Evolutionary conservation across 176 grass and related monocot species (phyloP), one percentile per base, ranked within the genome.

Genomic region (Typha latifolia): DNA sequence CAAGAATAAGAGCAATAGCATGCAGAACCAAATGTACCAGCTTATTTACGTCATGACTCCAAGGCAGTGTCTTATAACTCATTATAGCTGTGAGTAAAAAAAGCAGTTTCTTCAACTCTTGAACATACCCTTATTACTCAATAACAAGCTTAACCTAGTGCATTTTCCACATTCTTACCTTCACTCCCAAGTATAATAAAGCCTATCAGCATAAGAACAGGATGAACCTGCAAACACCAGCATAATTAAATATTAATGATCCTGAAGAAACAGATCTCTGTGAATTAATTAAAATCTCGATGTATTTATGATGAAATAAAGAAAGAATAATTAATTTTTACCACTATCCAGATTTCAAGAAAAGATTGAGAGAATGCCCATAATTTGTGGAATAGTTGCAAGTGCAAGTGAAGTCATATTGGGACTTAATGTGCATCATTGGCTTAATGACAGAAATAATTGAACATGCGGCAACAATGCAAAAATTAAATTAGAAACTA

Each of bases 181-280:
- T 96, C 85, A 71, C 85, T 79, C 14, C 92, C 92, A 0, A 96
- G 47, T 47, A 96, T 82, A 71, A 91, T 91, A 70, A 74, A 96
- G 37, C 92, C 92, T 71, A 96, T 96, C 67, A 96, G 63, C 92
- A 96, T 96, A 76, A 96, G 69, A 66, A 96, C 92, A 48, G 88
- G 92, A 64, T 96, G 92, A 76, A 96, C 56, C 92, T 91, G 88
- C 51, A 88, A 78, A 52, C 32, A 77, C 34, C 50, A 67, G 16
- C 16, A 21, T 29, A 34, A 65, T 67, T 43, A 32, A 16, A 55
- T 2, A 5, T 23, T 12, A 37, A 24, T 64, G 18, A 59, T 19
- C 15, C n/a, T 6, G 7, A 19, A 59, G n/a, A 14, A 19, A 59
- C 8, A 21, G 6, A 59, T 59, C 10, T 59, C n/a, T 59, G 20